A percentile compares a stretch with the other conserved stretches of the same genome.
Conservation (phyloP, 1,139 yeast species). For the Hanseniaspora sp. region DNA sequence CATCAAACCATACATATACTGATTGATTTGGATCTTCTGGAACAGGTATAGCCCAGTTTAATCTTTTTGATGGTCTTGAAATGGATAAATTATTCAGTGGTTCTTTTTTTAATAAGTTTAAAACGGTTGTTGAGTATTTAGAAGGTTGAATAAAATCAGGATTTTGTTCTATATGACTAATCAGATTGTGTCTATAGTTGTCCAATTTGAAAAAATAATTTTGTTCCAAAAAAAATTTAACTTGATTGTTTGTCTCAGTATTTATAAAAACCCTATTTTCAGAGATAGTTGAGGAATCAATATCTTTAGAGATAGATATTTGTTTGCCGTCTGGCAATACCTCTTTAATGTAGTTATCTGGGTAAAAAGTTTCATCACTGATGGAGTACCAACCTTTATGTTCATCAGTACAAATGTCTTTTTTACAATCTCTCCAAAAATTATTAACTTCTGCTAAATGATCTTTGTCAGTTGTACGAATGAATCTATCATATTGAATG, state of each 20-base stretch:
- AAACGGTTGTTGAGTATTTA: conserved; percentile 43
- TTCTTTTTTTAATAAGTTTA: conserved; percentile 44
- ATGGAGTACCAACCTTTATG: conserved; percentile 94
- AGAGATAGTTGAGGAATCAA: not conserved
- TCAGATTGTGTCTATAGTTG: conserved; percentile 43
- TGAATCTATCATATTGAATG: conserved; percentile 62
- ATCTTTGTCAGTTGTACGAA: conserved; percentile 80
- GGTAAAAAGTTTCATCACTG: conserved; percentile 89
- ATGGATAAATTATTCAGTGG: conserved; percentile 61
- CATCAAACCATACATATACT: conserved; percentile 96
- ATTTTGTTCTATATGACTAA: conserved; percentile 31
- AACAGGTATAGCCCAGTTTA: conserved; percentile 84
- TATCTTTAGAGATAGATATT: conserved; percentile 19
- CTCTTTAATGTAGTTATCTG: conserved; percentile 62
- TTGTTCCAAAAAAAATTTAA: conserved; percentile 61
- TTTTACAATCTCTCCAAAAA: conserved; percentile 55
- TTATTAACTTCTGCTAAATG: conserved; percentile 54
- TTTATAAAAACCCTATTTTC: conserved; percentile 35
- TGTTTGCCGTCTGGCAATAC: conserved; percentile 30
- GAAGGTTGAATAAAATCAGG: conserved; percentile 56
- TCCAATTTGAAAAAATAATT: conserved; percentile 79
- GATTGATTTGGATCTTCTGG: conserved; percentile 70
- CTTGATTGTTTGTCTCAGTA: conserved; percentile 67
- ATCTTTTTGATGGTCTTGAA: conserved; percentile 67
- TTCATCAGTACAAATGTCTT: conserved; percentile 61